A percentile compares a stretch with the other conserved stretches of the same genome.
These are phyloP conservation scores for Aspergillus olivimuriae DNA, from an alignment of 495 filamentous ascomycete genomes.

Conservation along the genomic window DNA sequence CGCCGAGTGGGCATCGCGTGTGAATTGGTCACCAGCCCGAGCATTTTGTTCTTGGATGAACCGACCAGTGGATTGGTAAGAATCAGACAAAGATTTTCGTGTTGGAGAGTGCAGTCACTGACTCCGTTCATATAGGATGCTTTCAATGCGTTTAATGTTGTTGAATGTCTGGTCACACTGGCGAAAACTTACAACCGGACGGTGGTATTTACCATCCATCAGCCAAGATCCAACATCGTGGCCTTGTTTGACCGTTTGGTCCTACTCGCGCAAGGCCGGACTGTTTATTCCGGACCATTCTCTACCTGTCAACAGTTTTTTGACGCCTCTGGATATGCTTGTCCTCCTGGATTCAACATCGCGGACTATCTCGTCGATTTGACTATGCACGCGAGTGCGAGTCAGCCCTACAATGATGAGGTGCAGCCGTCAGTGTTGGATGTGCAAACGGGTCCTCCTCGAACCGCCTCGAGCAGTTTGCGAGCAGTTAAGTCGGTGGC, in stretches of 20 bases:
- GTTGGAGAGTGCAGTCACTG: too few relatives aligned
- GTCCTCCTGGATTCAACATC: conserved; percentile 97
- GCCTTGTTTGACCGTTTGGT: conserved; percentile 94
- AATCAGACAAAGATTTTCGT: too few relatives aligned
- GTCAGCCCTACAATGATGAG: conserved; percentile 52
- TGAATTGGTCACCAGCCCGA: conserved; percentile 94
- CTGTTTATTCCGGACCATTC: conserved; percentile 90
- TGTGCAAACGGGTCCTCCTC: conserved; percentile 39
- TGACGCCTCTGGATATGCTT: conserved; percentile 80
- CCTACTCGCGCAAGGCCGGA: conserved; percentile 79
- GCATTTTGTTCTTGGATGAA: conserved; percentile 94
- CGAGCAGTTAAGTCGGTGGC: conserved; percentile 87
- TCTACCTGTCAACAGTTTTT: conserved; percentile 89
- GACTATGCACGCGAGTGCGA: conserved; percentile 83
- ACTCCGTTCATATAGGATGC: conserved; percentile 64
- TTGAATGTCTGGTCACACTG: conserved; percentile 90
- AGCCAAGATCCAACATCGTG: conserved; percentile 99
- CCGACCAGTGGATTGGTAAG: conserved; percentile 79
- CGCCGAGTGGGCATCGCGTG: conserved; percentile 94
- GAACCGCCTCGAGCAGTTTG: conserved; percentile 79
- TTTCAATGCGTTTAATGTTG: conserved; percentile 94
- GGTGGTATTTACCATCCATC: conserved; percentile 97
- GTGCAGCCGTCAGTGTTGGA: conserved; percentile 36
- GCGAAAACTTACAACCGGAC: conserved; percentile 95
- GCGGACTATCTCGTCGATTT: conserved; percentile 96